Evolutionary conservation across 2,329 filamentous ascomycete genomes (phyloP).

Genomic region (Fusarium sp.): DNA sequence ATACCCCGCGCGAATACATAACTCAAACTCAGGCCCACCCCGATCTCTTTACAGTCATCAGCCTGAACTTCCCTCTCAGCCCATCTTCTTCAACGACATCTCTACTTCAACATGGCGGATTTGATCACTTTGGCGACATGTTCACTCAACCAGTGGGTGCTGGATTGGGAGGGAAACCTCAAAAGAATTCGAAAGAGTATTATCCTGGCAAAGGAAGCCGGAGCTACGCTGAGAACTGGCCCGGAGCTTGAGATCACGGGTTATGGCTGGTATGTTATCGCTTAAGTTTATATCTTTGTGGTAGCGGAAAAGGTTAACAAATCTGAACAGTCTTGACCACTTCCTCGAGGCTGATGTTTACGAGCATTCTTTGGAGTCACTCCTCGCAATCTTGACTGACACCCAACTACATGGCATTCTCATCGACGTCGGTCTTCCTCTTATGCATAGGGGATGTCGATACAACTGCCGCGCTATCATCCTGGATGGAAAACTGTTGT

Average conservation of each 20-base stretch:
- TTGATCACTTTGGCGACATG: constrained; percentile 53
- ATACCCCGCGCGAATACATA: constrained; percentile 34
- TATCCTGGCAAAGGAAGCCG: constrained; percentile 68
- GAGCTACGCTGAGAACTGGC: constrained; percentile 73
- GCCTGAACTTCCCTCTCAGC: neutral
- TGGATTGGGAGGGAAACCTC: constrained; percentile 65
- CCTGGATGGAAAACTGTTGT: constrained; percentile 73
- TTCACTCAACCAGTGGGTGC: constrained; percentile 56
- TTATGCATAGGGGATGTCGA: constrained; percentile 55
- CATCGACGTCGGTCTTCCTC: constrained; percentile 56
- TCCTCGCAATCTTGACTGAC: constrained; percentile 52
- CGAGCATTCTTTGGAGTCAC: constrained; percentile 51
- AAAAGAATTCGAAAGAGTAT: constrained; percentile 75
- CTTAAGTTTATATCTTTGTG: too few relatives aligned
- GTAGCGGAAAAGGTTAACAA: too few relatives aligned
- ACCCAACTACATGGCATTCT: constrained; percentile 55
- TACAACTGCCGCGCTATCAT: constrained; percentile 57
- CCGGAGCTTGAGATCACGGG: constrained; percentile 64
- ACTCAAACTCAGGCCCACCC: constrained; percentile 20
- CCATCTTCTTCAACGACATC: neutral
- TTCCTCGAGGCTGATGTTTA: constrained; percentile 64
- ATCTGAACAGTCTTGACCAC: constrained; percentile 74
- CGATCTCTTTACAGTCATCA: constrained; percentile 3
- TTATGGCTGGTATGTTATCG: constrained; percentile 44
- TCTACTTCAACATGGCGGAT: constrained; percentile 30